Evolutionary conservation across 805 yeast genomes (phyloP).

Genomic region (Starmerella gropengiesseri): DNA sequence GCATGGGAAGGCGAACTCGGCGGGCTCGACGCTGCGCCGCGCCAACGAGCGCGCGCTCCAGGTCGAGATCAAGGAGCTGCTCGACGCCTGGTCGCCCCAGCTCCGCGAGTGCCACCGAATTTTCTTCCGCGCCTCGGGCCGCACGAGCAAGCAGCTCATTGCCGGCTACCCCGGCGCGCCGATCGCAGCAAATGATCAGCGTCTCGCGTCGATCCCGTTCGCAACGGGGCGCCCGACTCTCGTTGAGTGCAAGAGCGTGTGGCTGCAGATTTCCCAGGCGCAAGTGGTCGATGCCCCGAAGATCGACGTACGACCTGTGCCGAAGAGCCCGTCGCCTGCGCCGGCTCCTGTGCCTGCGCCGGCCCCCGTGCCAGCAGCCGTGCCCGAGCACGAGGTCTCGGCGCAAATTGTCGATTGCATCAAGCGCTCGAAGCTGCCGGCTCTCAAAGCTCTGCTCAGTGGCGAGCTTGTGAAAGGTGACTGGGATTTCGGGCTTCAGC

Average conservation of each 20-base stretch:
- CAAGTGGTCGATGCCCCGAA: conserved; percentile 46
- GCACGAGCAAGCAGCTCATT: conserved; percentile 50
- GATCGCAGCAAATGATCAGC: conserved; percentile 43
- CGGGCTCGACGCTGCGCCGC: conserved; percentile 82
- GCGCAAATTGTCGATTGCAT: conserved; percentile 47
- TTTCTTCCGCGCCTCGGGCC: conserved; percentile 72
- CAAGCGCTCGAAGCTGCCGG: conserved; percentile 68
- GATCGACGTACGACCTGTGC: conserved; percentile 23
- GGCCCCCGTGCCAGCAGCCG: conserved; percentile 17
- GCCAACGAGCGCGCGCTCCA: conserved; percentile 77
- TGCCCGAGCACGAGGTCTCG: conserved; percentile 40
- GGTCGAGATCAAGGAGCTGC: conserved; percentile 61
- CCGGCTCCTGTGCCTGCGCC: conserved; percentile 10
- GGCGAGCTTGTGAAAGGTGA: conserved; percentile 42
- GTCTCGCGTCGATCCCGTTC: conserved; percentile 70
- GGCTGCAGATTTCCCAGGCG: conserved; percentile 65
- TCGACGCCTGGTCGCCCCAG: conserved; percentile 50
- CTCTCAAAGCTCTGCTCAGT: conserved; percentile 50
- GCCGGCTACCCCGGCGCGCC: conserved; percentile 53
- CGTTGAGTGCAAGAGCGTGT: conserved; percentile 67
- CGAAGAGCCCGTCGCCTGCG: conserved; percentile 20
- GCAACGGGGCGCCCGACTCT: conserved; percentile 82
- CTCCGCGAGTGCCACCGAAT: conserved; percentile 56
- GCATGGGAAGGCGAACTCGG: conserved; percentile 90
- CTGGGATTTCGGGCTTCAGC: conserved; percentile 45